Base-by-base conservation (phyloP, 768 basidiomycete species). In the Dioszegia crocea region DNA sequence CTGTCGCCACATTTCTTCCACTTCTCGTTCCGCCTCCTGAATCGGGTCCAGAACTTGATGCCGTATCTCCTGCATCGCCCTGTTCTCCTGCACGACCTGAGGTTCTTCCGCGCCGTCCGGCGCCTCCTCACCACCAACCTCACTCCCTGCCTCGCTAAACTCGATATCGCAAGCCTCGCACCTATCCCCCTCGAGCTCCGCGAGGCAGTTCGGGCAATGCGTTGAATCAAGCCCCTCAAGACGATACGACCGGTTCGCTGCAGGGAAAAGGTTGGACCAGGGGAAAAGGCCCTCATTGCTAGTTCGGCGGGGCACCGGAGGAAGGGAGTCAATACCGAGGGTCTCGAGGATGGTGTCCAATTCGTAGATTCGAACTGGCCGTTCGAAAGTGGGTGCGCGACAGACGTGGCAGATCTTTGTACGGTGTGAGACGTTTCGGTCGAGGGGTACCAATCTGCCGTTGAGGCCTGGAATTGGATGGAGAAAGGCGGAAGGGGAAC, bases 371-470 rank as follows among this genome's bases (percentile, higher is more conserved):
- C 67, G 40, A 1, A 65, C 54, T 1, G 72, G 72, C 26, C 67
- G 67, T 21, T 62, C 58, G 27, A 67, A 29, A 19, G 71, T 56
- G 24, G 31, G 23, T 16, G 58, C 38, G 30, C 72, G 72, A 49
- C 72, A 74, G 44, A 67, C 61, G 49, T 67, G 67, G 40, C 72
- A 74, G 12, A 63, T 11, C 39, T 74, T 74, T 19, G 59, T 39
- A 11, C 65, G 65, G 46, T 69, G 62, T 2, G 63, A 56, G 12
- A 74, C 56, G 56, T 74, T 60, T 31, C 60, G 55, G 29, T 29
- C 17, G 3, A 51, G 49, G 31, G 63, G 61, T 5, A 9, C 16
- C 4, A 21, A 36, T 4, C 40, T 23, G 38, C 40, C 33, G 6
- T 14, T 6, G 26, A 29, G 1, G 24, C 40, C 51, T 2, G 41